Evolutionary conservation across 2,329 filamentous ascomycete genomes (phyloP), one percentile per base, ranked within the genome.

Genomic region (Fusarium gaditjirri): DNA sequence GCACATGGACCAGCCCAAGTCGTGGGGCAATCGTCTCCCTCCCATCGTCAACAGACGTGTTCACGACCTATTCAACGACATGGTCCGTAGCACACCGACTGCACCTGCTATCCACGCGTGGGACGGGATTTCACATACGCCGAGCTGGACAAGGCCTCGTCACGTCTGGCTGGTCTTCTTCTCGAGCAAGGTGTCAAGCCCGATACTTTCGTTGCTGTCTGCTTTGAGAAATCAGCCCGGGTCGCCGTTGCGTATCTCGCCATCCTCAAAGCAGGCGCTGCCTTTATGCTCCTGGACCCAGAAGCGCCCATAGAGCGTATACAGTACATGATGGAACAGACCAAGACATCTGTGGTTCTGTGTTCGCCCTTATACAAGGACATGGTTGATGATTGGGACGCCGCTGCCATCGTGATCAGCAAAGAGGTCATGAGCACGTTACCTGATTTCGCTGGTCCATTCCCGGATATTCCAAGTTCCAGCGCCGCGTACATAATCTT

Each of bases 401-500:
- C 35, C n/a, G 13, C 0, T 25, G 5, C n/a, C 14, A 56, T 57
- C 17, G 29, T 49, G 2, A 5, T 43, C 2, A 43, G 39, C 17
- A 33, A 55, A 43, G 38, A 55, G 0, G 19, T 42, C 10, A 55
- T 55, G 9, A 19, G 2, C 38, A 6, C 27, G 0, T 23, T 33
- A 8, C 52, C 52, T 33, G 52, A 55, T 35, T 55, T 35, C 29
- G 27, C 52, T 42, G 53, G 39, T 21, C 53, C 39, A 6, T 44
- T 56, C 16, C 53, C 53, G 3, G 17, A 9, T 0, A 17, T 44
- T 36, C 46, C 59, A 42, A 47, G 29, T 8, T 56, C 46, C 33
- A 71, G 70, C 5, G 59, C 70, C 0, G 76, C 75, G 2, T 79
- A 76, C 36, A 58, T 78, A 1, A 55, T 79, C 21, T 80, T 78